Evolutionary conservation across 768 basidiomycete genomes (phyloP).

Genomic region (Nidula microcarpa): DNA sequence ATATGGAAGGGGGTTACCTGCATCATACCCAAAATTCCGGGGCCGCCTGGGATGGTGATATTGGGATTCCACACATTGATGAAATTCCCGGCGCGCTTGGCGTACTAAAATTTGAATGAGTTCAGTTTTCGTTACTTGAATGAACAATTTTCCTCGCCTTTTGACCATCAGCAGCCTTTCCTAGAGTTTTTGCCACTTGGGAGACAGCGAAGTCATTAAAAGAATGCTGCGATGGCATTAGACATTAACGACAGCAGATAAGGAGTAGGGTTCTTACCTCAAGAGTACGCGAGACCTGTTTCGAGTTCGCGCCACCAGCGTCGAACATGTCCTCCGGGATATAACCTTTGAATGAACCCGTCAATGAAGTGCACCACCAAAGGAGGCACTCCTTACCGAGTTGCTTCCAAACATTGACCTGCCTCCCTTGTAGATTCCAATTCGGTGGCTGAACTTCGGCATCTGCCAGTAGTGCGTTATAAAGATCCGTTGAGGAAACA

Average conservation of each 20-base stretch:
- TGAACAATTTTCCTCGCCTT: slow-evolving; percentile 34
- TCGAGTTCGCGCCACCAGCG: slow-evolving; percentile 52
- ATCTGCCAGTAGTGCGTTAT: slow-evolving; percentile 55
- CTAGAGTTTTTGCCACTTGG: slow-evolving; percentile 56
- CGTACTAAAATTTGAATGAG: slow-evolving; percentile 34
- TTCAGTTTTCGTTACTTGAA: not conserved
- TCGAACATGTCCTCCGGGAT: slow-evolving; percentile 37
- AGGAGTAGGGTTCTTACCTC: slow-evolving; percentile 34
- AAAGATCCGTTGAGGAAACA: slow-evolving; percentile 47
- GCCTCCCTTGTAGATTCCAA: slow-evolving; percentile 63
- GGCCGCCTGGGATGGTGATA: slow-evolving; percentile 44
- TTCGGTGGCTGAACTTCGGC: slow-evolving; percentile 55
- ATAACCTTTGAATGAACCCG: slow-evolving; percentile 23
- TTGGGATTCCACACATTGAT: slow-evolving; percentile 59
- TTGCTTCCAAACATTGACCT: slow-evolving; percentile 53
- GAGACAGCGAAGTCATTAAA: slow-evolving; percentile 65
- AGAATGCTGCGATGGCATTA: slow-evolving; percentile 38
- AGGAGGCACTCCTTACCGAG: slow-evolving; percentile 27
- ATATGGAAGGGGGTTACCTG: slow-evolving; percentile 32
- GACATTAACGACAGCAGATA: not conserved
- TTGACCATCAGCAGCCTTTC: slow-evolving; percentile 41
- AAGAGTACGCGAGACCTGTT: slow-evolving; percentile 58
- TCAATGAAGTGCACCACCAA: not conserved
- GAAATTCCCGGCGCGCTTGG: slow-evolving; percentile 52
- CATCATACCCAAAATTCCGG: slow-evolving; percentile 53